Evolutionary conservation across 495 filamentous ascomycete species (phyloP), one percentile per base, ranked within the genome.

Genomic region (Emericellopsis terricola): DNA sequence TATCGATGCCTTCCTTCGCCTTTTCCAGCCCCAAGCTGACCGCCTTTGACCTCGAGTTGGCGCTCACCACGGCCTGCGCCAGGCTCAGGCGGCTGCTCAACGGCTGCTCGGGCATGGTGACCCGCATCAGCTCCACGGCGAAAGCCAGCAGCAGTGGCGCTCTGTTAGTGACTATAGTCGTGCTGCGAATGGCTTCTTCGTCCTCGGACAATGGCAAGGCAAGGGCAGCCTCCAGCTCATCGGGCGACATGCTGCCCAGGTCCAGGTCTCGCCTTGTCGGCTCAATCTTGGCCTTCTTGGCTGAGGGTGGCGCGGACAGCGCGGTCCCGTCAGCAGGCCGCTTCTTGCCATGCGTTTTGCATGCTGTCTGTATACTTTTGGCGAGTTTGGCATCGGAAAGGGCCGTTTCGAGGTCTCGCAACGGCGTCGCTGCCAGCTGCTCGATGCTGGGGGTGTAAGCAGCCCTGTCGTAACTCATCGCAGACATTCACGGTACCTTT

Each of bases 111-210:
- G 81, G 78, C 74, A 82, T 86, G 0, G 81, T 85, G 44, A 76
- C 71, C 34, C 75, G 76, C 29, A 86, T 44, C 33, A 86, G 49
- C 38, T 66, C 65, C 11, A 84, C 67, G 1, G 78, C 78, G 53
- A 87, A 89, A 5, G 82, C 82, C 13, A 91, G 57, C 8, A 87
- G 76, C 17, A 91, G 57, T 4, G 82, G 82, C 9, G 82, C 82
- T 23, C 82, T 60, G 46, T 89, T 91, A 8, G 80, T 87, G 29
- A 71, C 52, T 0, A 91, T 42, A 9, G 65, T 52, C n/a, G 64
- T 68, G 8, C 55, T 46, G 4, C 54, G 52, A 8, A 87, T 64
- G 21, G 63, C 55, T 15, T 72, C 66, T 45, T 83, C 78, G 17
- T 69, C 60, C 16, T 46, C 52, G 19, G 47, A 52, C 3, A 62